Evolutionary conservation across 495 filamentous ascomycete species (phyloP).

Genomic region (Apiosordaria backusii): DNA sequence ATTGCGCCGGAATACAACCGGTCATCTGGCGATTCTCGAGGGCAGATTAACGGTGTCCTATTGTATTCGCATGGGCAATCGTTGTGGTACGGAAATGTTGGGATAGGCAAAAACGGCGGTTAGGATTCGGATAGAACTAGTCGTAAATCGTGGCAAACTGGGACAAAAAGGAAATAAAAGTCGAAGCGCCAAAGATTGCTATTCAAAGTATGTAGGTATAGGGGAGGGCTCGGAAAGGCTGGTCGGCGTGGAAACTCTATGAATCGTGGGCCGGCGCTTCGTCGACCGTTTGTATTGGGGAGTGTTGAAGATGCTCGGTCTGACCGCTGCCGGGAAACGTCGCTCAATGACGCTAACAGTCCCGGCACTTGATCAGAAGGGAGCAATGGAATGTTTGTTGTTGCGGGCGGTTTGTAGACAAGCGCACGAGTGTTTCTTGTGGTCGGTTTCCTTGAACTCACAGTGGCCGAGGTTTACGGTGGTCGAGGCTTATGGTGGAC

Average conservation of each 20-base stretch:
- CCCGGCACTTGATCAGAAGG: neutral
- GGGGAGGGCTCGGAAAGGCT: neutral
- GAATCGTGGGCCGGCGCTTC: conserved; percentile 2
- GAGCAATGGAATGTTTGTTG: neutral
- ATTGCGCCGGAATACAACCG: conserved; percentile 41
- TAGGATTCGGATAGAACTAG: neutral
- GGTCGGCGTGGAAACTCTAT: conserved; percentile 2
- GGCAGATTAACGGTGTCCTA: conserved; percentile 19
- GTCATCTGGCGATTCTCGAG: conserved; percentile 30
- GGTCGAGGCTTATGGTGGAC: neutral
- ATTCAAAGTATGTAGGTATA: neutral
- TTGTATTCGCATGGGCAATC: conserved; percentile 26
- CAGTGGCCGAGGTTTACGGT: neutral
- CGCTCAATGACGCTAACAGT: conserved; percentile 7
- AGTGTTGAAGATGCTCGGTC: neutral
- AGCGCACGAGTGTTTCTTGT: neutral
- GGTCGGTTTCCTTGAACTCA: neutral
- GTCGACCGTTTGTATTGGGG: neutral
- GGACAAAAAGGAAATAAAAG: neutral
- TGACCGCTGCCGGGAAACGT: neutral
- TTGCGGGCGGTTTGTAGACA: neutral
- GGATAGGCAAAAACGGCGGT: neutral
- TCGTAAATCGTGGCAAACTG: neutral
- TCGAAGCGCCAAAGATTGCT: neutral
- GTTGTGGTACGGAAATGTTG: conserved; percentile 1